A percentile compares a stretch with the other conserved stretches of the same genome.
phyloP scores from a whole-genome alignment of 805 yeast genomes.

The Komagataella mondaviorum region DNA sequence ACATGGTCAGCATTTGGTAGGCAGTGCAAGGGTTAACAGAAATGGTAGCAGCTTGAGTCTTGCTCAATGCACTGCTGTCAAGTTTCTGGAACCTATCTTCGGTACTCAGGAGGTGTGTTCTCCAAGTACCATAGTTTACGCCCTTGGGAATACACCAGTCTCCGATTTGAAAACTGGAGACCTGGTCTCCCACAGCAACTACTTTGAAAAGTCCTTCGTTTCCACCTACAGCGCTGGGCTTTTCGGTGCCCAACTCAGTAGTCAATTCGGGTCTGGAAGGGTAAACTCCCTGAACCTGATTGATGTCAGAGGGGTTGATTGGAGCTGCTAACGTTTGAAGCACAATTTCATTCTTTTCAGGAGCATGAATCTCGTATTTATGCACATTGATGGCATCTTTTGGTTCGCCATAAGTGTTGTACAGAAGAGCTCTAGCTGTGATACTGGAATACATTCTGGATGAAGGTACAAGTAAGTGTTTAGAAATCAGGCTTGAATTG shows the following conservation, averaged over 20 bases:
- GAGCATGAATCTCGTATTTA: conserved; percentile 33
- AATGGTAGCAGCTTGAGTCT: conserved; percentile 72
- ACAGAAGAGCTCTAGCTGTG: conserved; percentile 49
- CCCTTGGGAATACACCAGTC: conserved; percentile 80
- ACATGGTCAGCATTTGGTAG: conserved; percentile 70
- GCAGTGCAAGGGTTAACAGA: conserved; percentile 92
- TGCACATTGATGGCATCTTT: conserved; percentile 38
- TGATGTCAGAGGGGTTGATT: conserved; percentile 81
- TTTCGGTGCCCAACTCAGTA: conserved; percentile 37
- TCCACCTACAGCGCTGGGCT: conserved; percentile 77
- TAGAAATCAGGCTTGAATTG: background rate
- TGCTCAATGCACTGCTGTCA: conserved; percentile 34
- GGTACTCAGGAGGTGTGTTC: conserved; percentile 53
- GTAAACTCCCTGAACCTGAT: conserved; percentile 77
- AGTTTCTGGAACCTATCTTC: conserved; percentile 43
- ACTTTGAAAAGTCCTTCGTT: conserved; percentile 89
- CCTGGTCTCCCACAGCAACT: conserved; percentile 51
- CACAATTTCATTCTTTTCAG: conserved; percentile 35
- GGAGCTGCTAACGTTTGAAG: conserved; percentile 69
- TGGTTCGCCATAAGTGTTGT: conserved; percentile 58
- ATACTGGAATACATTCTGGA: conserved; percentile 14
- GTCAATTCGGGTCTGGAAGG: conserved; percentile 61
- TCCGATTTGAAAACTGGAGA: conserved; percentile 37
- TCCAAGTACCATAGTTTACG: conserved; percentile 90
- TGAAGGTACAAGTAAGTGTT: conserved; percentile 4